Evolutionary conservation across 352 stramenopile species (phyloP), one percentile per base, ranked within the genome.

Genomic region (Phytophthora idaei): DNA sequence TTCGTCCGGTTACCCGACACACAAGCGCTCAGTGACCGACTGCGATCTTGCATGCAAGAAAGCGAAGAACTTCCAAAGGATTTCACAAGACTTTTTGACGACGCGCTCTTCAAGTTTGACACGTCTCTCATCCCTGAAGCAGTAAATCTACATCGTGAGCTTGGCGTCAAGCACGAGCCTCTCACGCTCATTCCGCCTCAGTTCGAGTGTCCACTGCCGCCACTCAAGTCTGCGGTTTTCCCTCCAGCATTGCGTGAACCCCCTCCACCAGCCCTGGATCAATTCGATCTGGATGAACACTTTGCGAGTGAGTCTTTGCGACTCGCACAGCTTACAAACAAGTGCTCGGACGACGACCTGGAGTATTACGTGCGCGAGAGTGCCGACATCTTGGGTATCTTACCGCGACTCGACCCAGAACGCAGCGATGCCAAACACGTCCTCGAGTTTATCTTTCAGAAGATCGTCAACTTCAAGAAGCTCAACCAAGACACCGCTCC

Each of bases 201-300:
- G 65, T 99, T 99, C 75, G 95, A 99, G 70, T 94, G 90, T 29
- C 97, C 96, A 21, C 77, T 98, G 25, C 96, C 96, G 9, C 90
- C 93, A 1, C 77, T 99, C 4, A 90, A 94, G 64, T 93, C 96
- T 14, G 94, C 96, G 5, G 92, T 98, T 11, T 99, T 99, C 59
- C 89, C 91, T n/a, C 96, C 96, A 17, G 88, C 89, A 25, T 78
- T 98, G 50, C 87, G 90, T 15, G 93, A 98, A 56, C 89, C 82
- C 9, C 92, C 90, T 27, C 81, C 93, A 8, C 96, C 97, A 5
- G 91, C 93, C 36, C 73, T 99, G 29, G 97, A 99, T 58, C 92
- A 98, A 62, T 99, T 99, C 66, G 94, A 99, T 83, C 82, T 99
- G 15, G 97, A 99, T 70, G 97, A 99, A 71, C 94, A 98, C 70